Evolutionary conservation across 257 asterid species (phyloP), one percentile per base, ranked within the genome.

Genomic region (Penstemon davidsonii): DNA sequence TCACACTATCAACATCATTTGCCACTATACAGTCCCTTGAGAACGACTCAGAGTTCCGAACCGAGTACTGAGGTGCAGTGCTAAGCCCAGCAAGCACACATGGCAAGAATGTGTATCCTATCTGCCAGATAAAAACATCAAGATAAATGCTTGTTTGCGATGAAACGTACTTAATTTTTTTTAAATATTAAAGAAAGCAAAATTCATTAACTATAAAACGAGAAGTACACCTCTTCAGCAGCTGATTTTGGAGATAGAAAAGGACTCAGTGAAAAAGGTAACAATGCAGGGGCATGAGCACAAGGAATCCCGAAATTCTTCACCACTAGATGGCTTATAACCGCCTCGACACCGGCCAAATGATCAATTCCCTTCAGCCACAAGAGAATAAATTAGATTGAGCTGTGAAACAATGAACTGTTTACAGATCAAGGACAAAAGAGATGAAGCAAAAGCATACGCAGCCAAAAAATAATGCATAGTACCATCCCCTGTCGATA

Each of bases 21-120:
- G 86, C 88, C 60, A 78, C 78, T 66, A 89, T 80, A 67, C 87
- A 74, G 46, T 80, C 73, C 25, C 61, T 81, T 39, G 70, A 81
- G n/a, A 50, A 44, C 37, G 78, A 73, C 51, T 13, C 74, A 49
- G 82, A 76, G 40, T 66, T 70, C 54, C 62, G 66, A 67, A 73
- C 73, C 51, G 78, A 45, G 83, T 89, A 92, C 71, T 86, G 98
- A 3, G 98, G 96, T 44, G 98, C 98, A 55, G 71, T 73, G 73
- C 89, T 83, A 36, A 92, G 90, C 61, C 96, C 98, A 66, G 97
- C 92, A 65, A 92, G 95, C 67, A 92, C 98, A 76, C 97, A 92
- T n/a, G 98, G 98, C 92, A 92, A 82, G 89, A 92, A 89, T 40
- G 98, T 89, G 80, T 86, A 83, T 72, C 96, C 98, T 44, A 85